Evolutionary conservation across 306 rosid species (phyloP).

Genomic region (Quercus rubra): DNA sequence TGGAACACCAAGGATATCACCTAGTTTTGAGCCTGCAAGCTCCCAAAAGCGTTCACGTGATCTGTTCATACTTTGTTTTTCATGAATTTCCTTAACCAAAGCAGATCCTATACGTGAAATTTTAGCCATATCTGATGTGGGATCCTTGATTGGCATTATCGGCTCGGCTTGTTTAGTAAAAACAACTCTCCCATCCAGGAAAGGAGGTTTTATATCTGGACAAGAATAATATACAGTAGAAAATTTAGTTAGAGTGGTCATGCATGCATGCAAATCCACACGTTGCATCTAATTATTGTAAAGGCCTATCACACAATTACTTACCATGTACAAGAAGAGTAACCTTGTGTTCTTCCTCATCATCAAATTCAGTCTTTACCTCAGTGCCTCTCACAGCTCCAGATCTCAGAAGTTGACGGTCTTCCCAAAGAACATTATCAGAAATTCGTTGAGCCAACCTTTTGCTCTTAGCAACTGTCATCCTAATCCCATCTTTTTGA

Average conservation of each 20-base stretch:
- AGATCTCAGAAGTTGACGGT: conserved; percentile 87
- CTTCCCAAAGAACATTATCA: conserved; percentile 99
- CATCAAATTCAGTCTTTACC: conserved; percentile 96
- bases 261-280: neutral
- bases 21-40: conserved; percentile 98
- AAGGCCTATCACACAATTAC: neutral
- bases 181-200: conserved; percentile 96
- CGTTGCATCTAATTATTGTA: conserved; percentile 4
- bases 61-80: conserved; percentile 82
- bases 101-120: conserved; percentile 92
- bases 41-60: conserved; percentile 99
- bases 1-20: conserved; percentile 91
- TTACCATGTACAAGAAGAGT: conserved; percentile 98
- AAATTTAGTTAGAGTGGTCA: conserved; percentile 3
- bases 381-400: conserved; percentile 99
- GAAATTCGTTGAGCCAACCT: conserved; percentile 88
- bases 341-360: conserved; percentile 93
- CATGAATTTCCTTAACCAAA: conserved; percentile 83
- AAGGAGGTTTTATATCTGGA: conserved; percentile 96
- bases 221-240: conserved; percentile 2
- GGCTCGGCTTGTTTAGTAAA: conserved; percentile 98
- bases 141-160: conserved; percentile 93
- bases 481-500: conserved; percentile 89
- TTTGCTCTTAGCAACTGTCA: conserved; percentile 92
- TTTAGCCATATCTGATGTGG: conserved; percentile 98